A percentile compares a stretch with the other conserved stretches of the same genome.
Conservation (phyloP, 2,329 filamentous ascomycete genomes). For the Phialemoniopsis sp. region DNA sequence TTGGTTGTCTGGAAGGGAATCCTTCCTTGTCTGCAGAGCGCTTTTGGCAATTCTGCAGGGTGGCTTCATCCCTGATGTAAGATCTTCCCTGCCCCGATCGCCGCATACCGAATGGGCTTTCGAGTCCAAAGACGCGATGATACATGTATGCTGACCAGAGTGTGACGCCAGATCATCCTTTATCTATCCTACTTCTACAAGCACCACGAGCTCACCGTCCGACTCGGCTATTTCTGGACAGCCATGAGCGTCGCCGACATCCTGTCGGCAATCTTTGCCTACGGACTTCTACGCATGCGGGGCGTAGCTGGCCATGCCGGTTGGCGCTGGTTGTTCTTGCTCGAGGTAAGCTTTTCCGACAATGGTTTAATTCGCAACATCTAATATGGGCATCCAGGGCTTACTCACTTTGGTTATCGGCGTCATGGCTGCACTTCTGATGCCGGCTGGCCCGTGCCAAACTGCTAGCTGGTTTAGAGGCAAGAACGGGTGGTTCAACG, state of each 20-base stretch:
- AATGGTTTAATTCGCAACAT: too few species aligned
- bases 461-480: constrained; percentile 50
- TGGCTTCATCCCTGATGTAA: constrained; percentile 40
- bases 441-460: constrained; percentile 48
- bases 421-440: constrained; percentile 46
- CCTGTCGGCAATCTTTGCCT: constrained; percentile 30
- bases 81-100: too few species aligned
- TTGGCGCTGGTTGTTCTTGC: constrained; percentile 49
- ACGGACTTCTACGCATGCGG: constrained; percentile 33
- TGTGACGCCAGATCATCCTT: constrained; percentile 21
- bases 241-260: constrained; percentile 34
- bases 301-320: constrained; percentile 27
- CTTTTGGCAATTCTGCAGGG: constrained; percentile 38
- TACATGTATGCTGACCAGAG: too few species aligned
- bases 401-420: constrained; percentile 42
- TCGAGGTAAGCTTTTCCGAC: too few species aligned
- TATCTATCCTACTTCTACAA: constrained; percentile 42
- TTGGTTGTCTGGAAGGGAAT: constrained; percentile 29
- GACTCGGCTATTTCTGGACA: constrained; percentile 36
- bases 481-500: constrained; percentile 55
- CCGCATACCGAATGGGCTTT: too few species aligned
- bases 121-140: too few species aligned
- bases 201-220: constrained; percentile 30
- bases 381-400: constrained; percentile 11
- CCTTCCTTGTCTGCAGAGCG: constrained; percentile 31